Percentiles rank a stretch among this genome's conserved stretches.
These are phyloP conservation scores for Cryptosporidium muris DNA, from an alignment of 169 alveolate species.

Conservation along the genomic window DNA sequence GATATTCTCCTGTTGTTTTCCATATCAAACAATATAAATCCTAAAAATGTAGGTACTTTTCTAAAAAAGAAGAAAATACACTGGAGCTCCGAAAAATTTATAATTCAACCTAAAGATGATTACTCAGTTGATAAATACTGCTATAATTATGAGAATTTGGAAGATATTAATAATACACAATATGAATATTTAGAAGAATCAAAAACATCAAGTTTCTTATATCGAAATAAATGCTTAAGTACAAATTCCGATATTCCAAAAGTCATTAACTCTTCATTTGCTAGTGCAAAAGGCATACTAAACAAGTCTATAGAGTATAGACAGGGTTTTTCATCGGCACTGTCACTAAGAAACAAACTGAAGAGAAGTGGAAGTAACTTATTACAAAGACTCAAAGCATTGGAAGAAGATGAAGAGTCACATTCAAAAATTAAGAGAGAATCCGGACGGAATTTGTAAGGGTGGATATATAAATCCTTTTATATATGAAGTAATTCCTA, in stretches of 20 bases:
- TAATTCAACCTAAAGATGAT: neutral
- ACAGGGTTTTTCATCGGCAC: slow-evolving; percentile 5
- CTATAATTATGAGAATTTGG: too few species aligned
- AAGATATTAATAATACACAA: too few species aligned
- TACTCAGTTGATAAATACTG: neutral
- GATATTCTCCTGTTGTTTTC: neutral
- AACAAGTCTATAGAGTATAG: neutral
- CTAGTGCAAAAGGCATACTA: slow-evolving; percentile 22
- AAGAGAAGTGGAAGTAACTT: slow-evolving; percentile 12
- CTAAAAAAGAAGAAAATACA: neutral
- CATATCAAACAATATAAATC: neutral
- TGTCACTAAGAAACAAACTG: slow-evolving; percentile 14
- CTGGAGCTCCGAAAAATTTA: too few species aligned
- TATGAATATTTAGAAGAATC: too few species aligned
- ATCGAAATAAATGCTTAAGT: too few species aligned
- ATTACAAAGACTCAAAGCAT: slow-evolving; percentile 27
- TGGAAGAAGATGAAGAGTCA: slow-evolving; percentile 28
- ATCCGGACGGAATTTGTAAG: too few species aligned
- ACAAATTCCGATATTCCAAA: neutral
- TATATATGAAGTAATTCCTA: too few species aligned
- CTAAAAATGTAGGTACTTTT: slow-evolving; percentile 1
- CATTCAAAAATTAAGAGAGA: too few species aligned
- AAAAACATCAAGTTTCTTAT: too few species aligned
- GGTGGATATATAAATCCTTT: too few species aligned
- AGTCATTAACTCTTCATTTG: neutral